Base-by-base conservation (phyloP, 2,329 filamentous ascomycete species). In the Microascus cirrosus region DNA sequence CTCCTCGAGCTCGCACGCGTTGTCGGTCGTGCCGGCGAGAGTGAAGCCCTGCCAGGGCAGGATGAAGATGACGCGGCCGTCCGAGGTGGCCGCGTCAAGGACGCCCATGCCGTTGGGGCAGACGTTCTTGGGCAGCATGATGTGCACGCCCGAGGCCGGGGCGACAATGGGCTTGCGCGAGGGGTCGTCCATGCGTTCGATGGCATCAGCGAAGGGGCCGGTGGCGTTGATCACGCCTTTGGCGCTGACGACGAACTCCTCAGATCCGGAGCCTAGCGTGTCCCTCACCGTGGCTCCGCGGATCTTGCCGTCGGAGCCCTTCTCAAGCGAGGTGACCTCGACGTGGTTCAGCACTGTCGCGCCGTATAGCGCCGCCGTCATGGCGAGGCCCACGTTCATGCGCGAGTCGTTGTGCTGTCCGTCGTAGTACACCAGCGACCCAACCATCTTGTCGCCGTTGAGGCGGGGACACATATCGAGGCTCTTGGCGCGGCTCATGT, bases 61-160 rank as follows among this genome's bases (percentile, higher is more conserved):
- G 70, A 94, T 90, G 77, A 94, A 94, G 65, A 94, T 89, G 62
- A 94, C 89, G 66, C 89, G 84, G n/a, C 89, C 89, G 65, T 94
- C 89, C 0, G 88, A 92, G 2, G 89, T 91, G 48, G 82, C 81
- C 2, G 89, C 88, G 64, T 93, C 89, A 62, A 94, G 89, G 55
- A 94, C 77, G 61, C 89, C 89, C 85, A 93, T 92, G 67, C 89
- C 84, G 58, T 85, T 81, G 57, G 89, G 89, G 68, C 85, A 88
- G 73, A 87, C 87, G 72, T 87, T 87, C 58, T 87, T 87, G 24
- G 89, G 89, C 1, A 94, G 82, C 66, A 93, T 85, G 62, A 94
- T 78, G 73, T 94, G 89, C n/a, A 90, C 87, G 63, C 89, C 89
- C 48, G 89, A 89, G 61, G 86, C 86, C 6, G 89, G 89, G 6